Percentiles rank a stretch among this genome's conserved stretches.
These are phyloP conservation scores for Xerocomus tenax DNA, from an alignment of 1,284 basidiomycete species.

Conservation along the genomic window DNA sequence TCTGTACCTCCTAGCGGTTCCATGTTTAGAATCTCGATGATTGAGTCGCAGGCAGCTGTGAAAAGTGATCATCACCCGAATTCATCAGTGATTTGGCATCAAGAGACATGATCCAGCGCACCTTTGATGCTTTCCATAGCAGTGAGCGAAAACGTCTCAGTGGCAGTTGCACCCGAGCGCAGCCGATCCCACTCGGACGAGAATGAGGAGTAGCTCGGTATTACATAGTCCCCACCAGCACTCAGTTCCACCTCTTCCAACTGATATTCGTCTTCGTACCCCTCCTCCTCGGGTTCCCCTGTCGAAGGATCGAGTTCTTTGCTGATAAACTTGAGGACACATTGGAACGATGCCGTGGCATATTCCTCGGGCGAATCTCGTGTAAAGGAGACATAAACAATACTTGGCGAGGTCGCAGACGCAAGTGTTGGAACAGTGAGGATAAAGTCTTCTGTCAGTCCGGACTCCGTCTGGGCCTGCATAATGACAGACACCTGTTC, in stretches of 20 bases:
- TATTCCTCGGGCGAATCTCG: slow-evolving; percentile 73
- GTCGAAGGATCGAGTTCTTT: slow-evolving; percentile 96
- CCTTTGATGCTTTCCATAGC: slow-evolving; percentile 91
- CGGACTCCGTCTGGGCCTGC: slow-evolving; percentile 67
- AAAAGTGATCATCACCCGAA: slow-evolving; percentile 13
- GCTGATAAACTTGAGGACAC: slow-evolving; percentile 91
- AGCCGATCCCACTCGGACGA: slow-evolving; percentile 92
- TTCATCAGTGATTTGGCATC: slow-evolving; percentile 7
- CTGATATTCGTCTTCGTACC: slow-evolving; percentile 98
- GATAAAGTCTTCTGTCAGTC: slow-evolving; percentile 90
- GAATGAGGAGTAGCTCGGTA: slow-evolving; percentile 88
- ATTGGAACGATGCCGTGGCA: slow-evolving; percentile 79
- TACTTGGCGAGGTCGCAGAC: slow-evolving; percentile 63
- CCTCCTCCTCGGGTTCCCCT: slow-evolving; percentile 96
- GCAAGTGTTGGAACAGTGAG: slow-evolving; percentile 73
- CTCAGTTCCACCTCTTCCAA: slow-evolving; percentile 92
- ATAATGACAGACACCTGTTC: slow-evolving; percentile 95
- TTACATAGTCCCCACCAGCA: slow-evolving; percentile 87
- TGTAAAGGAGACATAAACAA: slow-evolving; percentile 92
- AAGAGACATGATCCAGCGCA: slow-evolving; percentile 33
- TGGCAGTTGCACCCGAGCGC: slow-evolving; percentile 63
- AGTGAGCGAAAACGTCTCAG: slow-evolving; percentile 91
- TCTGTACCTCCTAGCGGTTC: slow-evolving; percentile 89
- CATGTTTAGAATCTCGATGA: slow-evolving; percentile 93
- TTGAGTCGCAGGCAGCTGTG: slow-evolving; percentile 83